Percentiles rank a stretch among this genome's conserved stretches.
These are phyloP conservation scores for Mycosphaerella sp. DNA, from an alignment of 2,329 filamentous ascomycete genomes.

Conservation along the genomic window DNA sequence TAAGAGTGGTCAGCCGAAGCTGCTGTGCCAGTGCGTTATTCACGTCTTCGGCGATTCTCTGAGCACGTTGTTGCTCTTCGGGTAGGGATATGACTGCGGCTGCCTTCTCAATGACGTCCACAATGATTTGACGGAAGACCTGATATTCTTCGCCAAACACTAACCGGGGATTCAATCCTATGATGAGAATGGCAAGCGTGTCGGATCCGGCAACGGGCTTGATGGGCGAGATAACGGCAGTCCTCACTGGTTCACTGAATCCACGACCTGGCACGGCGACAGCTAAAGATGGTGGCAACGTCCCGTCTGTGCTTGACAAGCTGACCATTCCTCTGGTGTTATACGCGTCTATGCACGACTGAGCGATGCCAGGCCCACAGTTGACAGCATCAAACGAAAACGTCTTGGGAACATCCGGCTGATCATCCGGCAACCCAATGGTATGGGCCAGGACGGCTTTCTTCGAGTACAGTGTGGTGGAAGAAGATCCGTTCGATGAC, in stretches of 20 bases:
- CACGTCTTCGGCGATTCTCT: slow-evolving; percentile 33
- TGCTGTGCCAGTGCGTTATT: slow-evolving; percentile 36
- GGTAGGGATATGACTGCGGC: slow-evolving; percentile 38
- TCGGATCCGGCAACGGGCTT: slow-evolving; percentile 32
- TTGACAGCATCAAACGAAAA: slow-evolving; percentile 15
- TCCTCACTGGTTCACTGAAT: slow-evolving; percentile 34
- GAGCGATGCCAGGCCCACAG: slow-evolving; percentile 15
- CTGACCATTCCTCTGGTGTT: slow-evolving; percentile 28
- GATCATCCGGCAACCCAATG: slow-evolving; percentile 25
- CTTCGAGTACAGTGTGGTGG: slow-evolving; percentile 4
- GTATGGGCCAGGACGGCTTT: slow-evolving; percentile 25
- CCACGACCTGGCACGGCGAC: slow-evolving; percentile 31
- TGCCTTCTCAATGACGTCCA: slow-evolving; percentile 36
- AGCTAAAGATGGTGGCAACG: slow-evolving; percentile 26
- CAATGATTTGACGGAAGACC: slow-evolving; percentile 34
- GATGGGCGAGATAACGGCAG: slow-evolving; percentile 35
- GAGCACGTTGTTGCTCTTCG: slow-evolving; percentile 31
- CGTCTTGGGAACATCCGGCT: slow-evolving; percentile 24
- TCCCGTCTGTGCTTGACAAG: slow-evolving; percentile 30
- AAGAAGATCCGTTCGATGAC: slow-evolving; percentile 9
- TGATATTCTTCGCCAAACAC: slow-evolving; percentile 37
- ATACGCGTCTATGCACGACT: slow-evolving; percentile 31
- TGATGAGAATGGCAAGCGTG: slow-evolving; percentile 36
- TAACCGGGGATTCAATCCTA: slow-evolving; percentile 36
- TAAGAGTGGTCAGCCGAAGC: slow-evolving; percentile 28